phyloP scores from a whole-genome alignment of 2,329 filamentous ascomycete genomes.

The Aspergillus terreus region DNA sequence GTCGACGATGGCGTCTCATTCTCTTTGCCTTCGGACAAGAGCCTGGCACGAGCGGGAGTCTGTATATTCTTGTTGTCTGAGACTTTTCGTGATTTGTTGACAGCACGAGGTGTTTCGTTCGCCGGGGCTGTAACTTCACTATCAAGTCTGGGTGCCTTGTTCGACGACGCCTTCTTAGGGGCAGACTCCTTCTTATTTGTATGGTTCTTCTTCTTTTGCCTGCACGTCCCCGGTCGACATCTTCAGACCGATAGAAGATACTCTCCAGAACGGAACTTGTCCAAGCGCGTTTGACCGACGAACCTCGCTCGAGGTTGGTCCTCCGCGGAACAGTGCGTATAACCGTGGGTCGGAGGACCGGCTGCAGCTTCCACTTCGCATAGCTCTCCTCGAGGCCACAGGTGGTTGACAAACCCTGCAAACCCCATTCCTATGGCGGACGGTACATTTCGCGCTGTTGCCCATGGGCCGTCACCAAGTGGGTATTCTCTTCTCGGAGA shows the following conservation, averaged over 20 bases:
- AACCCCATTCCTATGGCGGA: constrained; percentile 88
- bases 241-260: constrained; percentile 53
- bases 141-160: constrained; percentile 17
- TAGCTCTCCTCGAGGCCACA: constrained; percentile 98
- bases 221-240: constrained; percentile 30
- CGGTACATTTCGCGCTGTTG: constrained; percentile 87
- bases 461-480: constrained; percentile 88
- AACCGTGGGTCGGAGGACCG: constrained; percentile 70
- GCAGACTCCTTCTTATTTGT: constrained; percentile 12
- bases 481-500: constrained; percentile 92
- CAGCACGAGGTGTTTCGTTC: constrained; percentile 23
- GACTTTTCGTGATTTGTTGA: constrained; percentile 25
- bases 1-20: constrained; percentile 76
- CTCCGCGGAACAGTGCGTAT: constrained; percentile 81
- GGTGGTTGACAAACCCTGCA: constrained; percentile 86
- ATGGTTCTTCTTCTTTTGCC: constrained; percentile 34
- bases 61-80: constrained; percentile 34
- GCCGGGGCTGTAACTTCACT: constrained; percentile 16
- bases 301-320: constrained; percentile 88
- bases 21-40: constrained; percentile 66
- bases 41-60: constrained; percentile 53
- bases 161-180: constrained; percentile 19
- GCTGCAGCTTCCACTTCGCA: constrained; percentile 75
- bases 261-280: constrained; percentile 69
- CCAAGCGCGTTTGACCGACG: constrained; percentile 84